Conservation (phyloP, 1,284 basidiomycete genomes). For the Ustilago shanxiensis region DNA sequence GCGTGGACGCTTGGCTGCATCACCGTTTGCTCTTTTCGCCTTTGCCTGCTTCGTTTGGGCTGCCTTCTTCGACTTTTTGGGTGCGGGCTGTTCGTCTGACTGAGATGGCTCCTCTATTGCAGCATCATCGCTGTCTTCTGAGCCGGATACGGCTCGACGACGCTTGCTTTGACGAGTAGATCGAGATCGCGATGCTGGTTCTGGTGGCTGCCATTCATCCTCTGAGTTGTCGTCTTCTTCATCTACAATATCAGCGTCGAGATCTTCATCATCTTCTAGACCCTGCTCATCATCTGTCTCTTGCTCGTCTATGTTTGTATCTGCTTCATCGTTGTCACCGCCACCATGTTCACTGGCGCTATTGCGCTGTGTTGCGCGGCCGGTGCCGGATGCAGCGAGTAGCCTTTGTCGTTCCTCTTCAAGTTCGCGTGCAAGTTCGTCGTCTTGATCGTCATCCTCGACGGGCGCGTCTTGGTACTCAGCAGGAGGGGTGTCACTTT, state of each 20-base stretch:
- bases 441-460: not conserved
- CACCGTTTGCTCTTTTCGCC: slow-evolving; percentile 17
- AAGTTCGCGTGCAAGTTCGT: slow-evolving; percentile 29
- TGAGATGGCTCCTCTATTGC: not conserved
- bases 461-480: not conserved
- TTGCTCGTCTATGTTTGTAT: not conserved
- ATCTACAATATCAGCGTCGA: not conserved
- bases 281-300: not conserved
- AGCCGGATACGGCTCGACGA: slow-evolving; percentile 5
- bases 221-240: slow-evolving; percentile 38
- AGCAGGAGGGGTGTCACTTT: slow-evolving; percentile 1
- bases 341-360: not conserved
- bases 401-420: slow-evolving; percentile 39
- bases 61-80: slow-evolving; percentile 22
- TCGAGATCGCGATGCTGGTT: slow-evolving; percentile 8
- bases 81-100: not conserved
- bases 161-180: slow-evolving; percentile 22
- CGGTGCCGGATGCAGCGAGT: slow-evolving; percentile 18
- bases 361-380: not conserved
- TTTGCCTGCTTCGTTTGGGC: not conserved
- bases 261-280: not conserved
- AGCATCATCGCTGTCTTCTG: slow-evolving; percentile 26
- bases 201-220: slow-evolving; percentile 52
- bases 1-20: not conserved
- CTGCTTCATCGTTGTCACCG: not conserved